Conservation (phyloP, 352 stramenopile species). For the Thraustotheca clavata region DNA sequence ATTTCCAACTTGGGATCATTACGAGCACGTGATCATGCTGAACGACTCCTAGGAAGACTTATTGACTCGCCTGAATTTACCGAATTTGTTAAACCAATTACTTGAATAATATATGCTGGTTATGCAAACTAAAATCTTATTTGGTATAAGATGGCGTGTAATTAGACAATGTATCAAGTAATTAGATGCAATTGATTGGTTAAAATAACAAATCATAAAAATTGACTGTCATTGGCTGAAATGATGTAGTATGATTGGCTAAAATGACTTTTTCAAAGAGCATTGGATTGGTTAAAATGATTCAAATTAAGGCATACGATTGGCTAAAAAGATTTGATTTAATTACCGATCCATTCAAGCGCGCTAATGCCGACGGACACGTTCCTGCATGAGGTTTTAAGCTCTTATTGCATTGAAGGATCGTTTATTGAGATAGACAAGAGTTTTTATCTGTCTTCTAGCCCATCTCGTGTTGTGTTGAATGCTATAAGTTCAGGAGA, state of each 20-base stretch:
- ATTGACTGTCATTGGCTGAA: neutral
- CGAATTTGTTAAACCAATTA: constrained; percentile 9
- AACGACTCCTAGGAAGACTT: constrained; percentile 1
- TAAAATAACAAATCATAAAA: neutral
- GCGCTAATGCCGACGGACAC: neutral
- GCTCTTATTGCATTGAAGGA: neutral
- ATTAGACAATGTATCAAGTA: neutral
- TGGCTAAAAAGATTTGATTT: no score
- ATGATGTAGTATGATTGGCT: neutral
- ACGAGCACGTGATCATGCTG: constrained; percentile 10
- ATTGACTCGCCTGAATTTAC: constrained; percentile 7
- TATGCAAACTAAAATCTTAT: no score
- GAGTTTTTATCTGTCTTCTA: neutral
- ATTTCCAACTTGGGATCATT: neutral
- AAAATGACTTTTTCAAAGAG: no score
- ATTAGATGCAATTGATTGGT: neutral
- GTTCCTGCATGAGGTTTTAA: neutral
- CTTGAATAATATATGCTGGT: neutral
- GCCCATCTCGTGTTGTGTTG: neutral
- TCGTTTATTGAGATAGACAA: neutral
- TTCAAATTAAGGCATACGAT: no score
- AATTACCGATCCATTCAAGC: neutral
- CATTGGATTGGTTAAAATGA: no score
- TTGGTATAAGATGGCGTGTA: neutral
- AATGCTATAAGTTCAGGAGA: neutral